These are phyloP conservation scores for Peribolospora baueri DNA, from an alignment of 768 basidiomycete genomes.

Conservation along the genomic window DNA sequence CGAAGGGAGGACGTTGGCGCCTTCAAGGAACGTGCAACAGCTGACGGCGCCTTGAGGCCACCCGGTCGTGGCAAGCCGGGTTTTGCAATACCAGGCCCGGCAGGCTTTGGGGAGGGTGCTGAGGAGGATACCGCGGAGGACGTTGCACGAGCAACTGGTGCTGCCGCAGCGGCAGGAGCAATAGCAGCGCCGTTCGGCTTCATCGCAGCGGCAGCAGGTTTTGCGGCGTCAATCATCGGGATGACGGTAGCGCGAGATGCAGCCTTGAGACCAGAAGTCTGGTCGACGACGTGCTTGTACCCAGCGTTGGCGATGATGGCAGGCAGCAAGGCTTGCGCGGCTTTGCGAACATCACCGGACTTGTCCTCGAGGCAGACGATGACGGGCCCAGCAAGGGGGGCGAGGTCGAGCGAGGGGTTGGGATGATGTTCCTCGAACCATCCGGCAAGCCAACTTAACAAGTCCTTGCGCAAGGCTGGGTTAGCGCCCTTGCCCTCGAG, in stretches of 20 bases:
- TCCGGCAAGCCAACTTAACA: slow-evolving; percentile 56
- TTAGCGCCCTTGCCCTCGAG: slow-evolving; percentile 48
- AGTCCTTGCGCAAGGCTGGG: slow-evolving; percentile 56
- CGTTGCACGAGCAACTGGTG: slow-evolving; percentile 17
- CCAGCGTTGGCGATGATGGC: slow-evolving; percentile 47
- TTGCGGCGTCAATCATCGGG: slow-evolving; percentile 68
- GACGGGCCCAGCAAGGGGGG: slow-evolving; percentile 36
- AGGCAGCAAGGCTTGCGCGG: slow-evolving; percentile 58
- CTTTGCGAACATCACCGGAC: slow-evolving; percentile 72
- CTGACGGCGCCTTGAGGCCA: too few species aligned
- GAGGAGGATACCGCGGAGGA: slow-evolving; percentile 2
- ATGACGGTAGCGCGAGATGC: slow-evolving; percentile 63
- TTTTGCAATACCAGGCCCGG: too few species aligned
- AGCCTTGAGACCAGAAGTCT: slow-evolving; percentile 67
- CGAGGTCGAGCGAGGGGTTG: slow-evolving; percentile 37
- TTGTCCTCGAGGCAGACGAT: slow-evolving; percentile 73
- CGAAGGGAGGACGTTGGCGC: too few species aligned
- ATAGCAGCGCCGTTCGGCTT: slow-evolving; percentile 19
- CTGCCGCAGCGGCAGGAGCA: slow-evolving; percentile 12
- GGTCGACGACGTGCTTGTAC: slow-evolving; percentile 61
- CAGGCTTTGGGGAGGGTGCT: too few species aligned
- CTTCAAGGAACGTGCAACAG: too few species aligned
- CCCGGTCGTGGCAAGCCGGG: too few species aligned
- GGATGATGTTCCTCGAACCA: slow-evolving; percentile 41
- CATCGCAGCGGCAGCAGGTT: slow-evolving; percentile 20